phyloP scores from a whole-genome alignment of 768 basidiomycete genomes.

The Tremella fuciformis region DNA sequence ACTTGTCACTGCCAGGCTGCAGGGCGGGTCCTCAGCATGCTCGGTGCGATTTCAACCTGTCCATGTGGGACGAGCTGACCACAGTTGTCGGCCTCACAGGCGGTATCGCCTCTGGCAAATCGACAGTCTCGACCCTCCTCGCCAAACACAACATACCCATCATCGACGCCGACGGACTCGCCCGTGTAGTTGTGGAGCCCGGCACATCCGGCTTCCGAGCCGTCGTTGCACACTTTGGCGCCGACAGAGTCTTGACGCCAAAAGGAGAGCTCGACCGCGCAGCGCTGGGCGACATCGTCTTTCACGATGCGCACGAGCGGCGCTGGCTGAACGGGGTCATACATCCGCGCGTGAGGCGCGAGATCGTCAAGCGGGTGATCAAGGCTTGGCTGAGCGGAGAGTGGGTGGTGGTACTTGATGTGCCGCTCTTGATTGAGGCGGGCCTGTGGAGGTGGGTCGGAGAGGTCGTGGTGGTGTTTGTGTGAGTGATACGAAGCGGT shows the following conservation, averaged over 20 bases:
- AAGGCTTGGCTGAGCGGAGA: slow-evolving; percentile 73
- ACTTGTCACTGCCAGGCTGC: too few species aligned
- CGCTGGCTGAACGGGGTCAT: slow-evolving; percentile 75
- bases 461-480: slow-evolving; percentile 82
- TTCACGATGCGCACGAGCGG: slow-evolving; percentile 70
- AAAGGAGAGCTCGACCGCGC: slow-evolving; percentile 77
- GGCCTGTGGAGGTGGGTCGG: slow-evolving; percentile 80
- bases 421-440: slow-evolving; percentile 87
- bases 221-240: slow-evolving; percentile 71
- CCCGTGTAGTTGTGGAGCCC: slow-evolving; percentile 78
- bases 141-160: slow-evolving; percentile 68
- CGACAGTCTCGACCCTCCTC: slow-evolving; percentile 77
- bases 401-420: slow-evolving; percentile 77
- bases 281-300: slow-evolving; percentile 78
- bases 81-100: slow-evolving; percentile 92
- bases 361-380: slow-evolving; percentile 69
- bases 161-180: slow-evolving; percentile 87
- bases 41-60: too few species aligned
- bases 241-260: slow-evolving; percentile 59
- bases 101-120: slow-evolving; percentile 92
- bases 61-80: not conserved
- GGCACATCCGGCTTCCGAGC: slow-evolving; percentile 69
- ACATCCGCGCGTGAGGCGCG: slow-evolving; percentile 81
- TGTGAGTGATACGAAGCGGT: slow-evolving; percentile 58
- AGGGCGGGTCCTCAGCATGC: too few species aligned